phyloP scores from a whole-genome alignment of 805 yeast genomes.

The Wickerhamiella siamensis region DNA sequence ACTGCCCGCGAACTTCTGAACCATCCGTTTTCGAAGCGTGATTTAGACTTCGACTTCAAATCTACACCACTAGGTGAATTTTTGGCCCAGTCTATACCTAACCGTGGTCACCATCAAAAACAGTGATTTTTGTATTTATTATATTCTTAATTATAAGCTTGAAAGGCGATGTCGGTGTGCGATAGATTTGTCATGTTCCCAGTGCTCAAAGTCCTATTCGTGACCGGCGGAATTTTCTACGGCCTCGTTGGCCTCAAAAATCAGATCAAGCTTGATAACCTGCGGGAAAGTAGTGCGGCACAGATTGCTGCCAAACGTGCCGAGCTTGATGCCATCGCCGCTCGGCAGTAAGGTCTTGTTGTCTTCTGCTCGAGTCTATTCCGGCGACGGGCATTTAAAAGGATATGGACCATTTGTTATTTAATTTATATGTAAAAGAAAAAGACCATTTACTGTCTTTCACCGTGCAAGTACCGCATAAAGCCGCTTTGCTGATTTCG shows the following conservation, averaged over 20 bases:
- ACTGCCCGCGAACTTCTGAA: conserved; percentile 41
- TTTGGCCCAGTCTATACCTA: neutral
- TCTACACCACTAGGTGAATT: conserved; percentile 13
- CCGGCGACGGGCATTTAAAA: neutral
- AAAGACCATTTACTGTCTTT: conserved; percentile 3
- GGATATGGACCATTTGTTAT: neutral
- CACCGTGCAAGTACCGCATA: conserved; percentile 16
- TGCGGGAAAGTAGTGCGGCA: conserved; percentile 1
- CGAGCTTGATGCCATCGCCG: neutral
- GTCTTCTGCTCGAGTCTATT: neutral
- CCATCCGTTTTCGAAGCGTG: conserved; percentile 11
- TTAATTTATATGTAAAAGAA: no score
- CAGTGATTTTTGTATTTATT: neutral
- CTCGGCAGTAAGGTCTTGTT: no score
- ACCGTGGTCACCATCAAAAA: neutral
- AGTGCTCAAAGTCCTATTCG: conserved; percentile 11
- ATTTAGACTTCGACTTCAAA: conserved; percentile 11
- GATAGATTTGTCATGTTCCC: conserved; percentile 11
- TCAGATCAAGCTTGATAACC: conserved; percentile 8
- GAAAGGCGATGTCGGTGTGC: neutral
- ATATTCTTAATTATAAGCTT: no score
- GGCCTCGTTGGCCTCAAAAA: conserved; percentile 16
- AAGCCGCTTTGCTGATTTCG: conserved; percentile 12
- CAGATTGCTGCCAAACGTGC: conserved; percentile 7
- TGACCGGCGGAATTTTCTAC: conserved; percentile 15